phyloP scores from a whole-genome alignment of 768 basidiomycete genomes.

The Pleurotus tuoliensis region DNA sequence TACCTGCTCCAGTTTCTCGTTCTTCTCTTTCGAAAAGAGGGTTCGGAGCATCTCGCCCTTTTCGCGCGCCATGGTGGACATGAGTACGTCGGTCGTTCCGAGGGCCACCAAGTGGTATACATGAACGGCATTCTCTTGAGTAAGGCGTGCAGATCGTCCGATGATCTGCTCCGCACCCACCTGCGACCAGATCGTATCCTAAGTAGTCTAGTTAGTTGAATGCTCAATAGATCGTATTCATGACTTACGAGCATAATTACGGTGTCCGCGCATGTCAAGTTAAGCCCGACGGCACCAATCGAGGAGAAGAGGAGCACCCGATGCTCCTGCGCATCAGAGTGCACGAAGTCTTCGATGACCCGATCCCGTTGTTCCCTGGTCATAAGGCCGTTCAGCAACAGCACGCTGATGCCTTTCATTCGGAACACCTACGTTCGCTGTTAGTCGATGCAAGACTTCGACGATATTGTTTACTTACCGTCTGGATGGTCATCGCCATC shows the following conservation, averaged over 20 bases:
- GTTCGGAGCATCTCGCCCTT: slow-evolving; percentile 5
- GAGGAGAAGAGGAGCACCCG: slow-evolving; percentile 6
- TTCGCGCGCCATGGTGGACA: not conserved
- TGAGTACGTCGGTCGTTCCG: slow-evolving; percentile 6
- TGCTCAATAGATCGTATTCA: too few relatives aligned
- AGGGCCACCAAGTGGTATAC: slow-evolving; percentile 7
- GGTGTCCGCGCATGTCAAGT: not conserved
- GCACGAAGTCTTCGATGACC: not conserved
- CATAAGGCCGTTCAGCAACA: not conserved
- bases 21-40: not conserved
- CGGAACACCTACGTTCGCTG: not conserved
- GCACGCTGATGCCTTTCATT: not conserved
- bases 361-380: not conserved
- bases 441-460: not conserved
- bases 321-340: not conserved
- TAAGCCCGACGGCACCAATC: not conserved
- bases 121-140: slow-evolving; percentile 7
- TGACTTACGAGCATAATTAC: slow-evolving; percentile 4
- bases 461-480: not conserved
- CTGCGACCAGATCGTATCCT: slow-evolving; percentile 10
- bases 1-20: not conserved
- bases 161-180: slow-evolving; percentile 2
- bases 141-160: slow-evolving; percentile 2
- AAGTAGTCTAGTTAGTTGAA: not conserved
- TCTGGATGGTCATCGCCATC: slow-evolving; percentile 8